Base-by-base conservation (phyloP, 2,329 filamentous ascomycete genomes). In the Colletotrichum ledebouriae region DNA sequence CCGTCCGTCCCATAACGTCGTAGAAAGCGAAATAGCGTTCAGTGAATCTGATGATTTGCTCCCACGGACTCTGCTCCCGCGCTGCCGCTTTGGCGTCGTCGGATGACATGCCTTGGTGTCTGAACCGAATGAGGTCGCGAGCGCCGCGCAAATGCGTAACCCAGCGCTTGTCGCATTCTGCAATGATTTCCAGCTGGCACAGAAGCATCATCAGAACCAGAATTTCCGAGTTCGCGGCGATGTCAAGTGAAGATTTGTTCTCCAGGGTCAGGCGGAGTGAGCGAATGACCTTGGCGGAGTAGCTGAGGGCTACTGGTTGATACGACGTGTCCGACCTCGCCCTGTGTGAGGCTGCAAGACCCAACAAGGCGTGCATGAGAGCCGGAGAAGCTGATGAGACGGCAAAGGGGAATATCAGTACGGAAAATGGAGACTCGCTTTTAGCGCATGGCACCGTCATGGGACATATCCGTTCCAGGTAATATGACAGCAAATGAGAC, bases 11-110 rank as follows among this genome's bases (percentile, higher is more conserved):
- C 74, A 83, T 83, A 50, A 83, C 80, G 68, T 83, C 81, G 63
- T 83, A 81, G 46, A 82, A 83, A 15, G 81, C 81, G 63, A 83
- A 83, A 67, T 82, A 83, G 6, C 77, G 76, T 70, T 83, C 81
- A 3, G 79, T 77, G 63, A 71, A 71, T 17, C 46, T 49, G 3
- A 63, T 66, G 34, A 71, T 71, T 6, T 39, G 52, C 5, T 74
- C 73, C 6, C 73, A 76, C 1, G 65, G 65, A 29, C 55, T 49
- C 55, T 68, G 65, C 55, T 65, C 46, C 33, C 33, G 55, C 2
- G 47, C 47, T 11, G 55, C 61, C 53, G 9, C 34, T 6, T 41
- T 39, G 4, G 53, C 65, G 39, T n/a, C 47, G 49, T 55, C 55
- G 33, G 65, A 64, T 7, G 29, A 22, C 22, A 55, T 34, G 29